A percentile compares a stretch with the other conserved stretches of the same genome.
Conservation (phyloP, 108 stramenopile species). For the Skeletonema menzelii region DNA sequence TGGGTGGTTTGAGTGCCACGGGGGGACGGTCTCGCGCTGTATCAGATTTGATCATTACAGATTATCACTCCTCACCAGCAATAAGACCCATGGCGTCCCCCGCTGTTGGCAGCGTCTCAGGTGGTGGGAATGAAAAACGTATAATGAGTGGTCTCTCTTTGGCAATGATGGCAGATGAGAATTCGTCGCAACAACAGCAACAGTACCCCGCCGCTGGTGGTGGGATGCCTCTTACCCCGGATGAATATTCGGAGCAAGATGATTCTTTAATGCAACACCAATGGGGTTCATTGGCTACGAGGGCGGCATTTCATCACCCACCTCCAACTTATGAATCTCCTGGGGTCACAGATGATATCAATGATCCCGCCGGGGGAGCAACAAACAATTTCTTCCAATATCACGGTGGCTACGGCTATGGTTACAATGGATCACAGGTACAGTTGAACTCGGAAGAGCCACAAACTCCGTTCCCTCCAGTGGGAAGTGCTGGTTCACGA, state of each 20-base stretch:
- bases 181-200: neutral
- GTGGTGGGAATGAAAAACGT: slow-evolving; percentile 15
- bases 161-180: slow-evolving; percentile 46
- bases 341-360: neutral
- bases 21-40: slow-evolving; percentile 20
- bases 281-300: slow-evolving; percentile 27
- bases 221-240: neutral
- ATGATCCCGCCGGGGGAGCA: neutral
- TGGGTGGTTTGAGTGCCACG: neutral
- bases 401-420: slow-evolving; percentile 46
- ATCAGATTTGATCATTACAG: slow-evolving; percentile 41
- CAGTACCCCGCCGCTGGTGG: neutral
- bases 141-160: slow-evolving; percentile 49
- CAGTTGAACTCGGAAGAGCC: slow-evolving; percentile 1
- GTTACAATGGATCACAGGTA: slow-evolving; percentile 41
- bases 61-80: slow-evolving; percentile 35
- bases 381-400: slow-evolving; percentile 22
- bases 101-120: neutral
- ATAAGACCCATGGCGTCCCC: slow-evolving; percentile 7
- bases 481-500: neutral
- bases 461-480: neutral
- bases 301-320: slow-evolving; percentile 45
- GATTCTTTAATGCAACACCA: neutral
- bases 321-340: slow-evolving; percentile 22
- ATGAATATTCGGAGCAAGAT: slow-evolving; percentile 3